Evolutionary conservation across 2,329 filamentous ascomycete species (phyloP).

Genomic region (Epichloe scottii): DNA sequence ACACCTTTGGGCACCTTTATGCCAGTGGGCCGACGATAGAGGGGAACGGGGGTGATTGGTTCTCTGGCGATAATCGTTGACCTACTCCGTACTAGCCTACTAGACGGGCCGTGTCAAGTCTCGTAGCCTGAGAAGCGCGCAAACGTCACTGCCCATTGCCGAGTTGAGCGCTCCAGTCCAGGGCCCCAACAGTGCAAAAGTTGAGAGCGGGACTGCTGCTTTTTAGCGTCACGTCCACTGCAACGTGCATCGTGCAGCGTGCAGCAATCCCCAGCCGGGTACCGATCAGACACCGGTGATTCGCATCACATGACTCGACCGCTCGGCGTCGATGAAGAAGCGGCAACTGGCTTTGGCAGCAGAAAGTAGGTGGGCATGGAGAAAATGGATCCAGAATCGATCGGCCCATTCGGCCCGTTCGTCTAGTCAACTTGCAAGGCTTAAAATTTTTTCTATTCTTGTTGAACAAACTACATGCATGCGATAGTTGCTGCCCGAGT

Average conservation of each 20-base stretch:
- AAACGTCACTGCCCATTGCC: background rate
- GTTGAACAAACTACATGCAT: background rate
- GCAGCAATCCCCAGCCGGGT: background rate
- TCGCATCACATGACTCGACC: constrained; percentile 4
- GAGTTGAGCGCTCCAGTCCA: no score
- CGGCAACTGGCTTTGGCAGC: background rate
- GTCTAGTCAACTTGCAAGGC: background rate
- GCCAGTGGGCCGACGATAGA: background rate
- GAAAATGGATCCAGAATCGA: background rate
- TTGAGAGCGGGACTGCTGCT: background rate
- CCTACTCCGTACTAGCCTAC: no score
- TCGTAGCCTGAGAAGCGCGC: no score
- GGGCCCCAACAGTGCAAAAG: no score
- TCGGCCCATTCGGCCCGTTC: background rate
- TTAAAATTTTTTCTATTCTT: background rate
- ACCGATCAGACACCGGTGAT: background rate
- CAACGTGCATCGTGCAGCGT: background rate
- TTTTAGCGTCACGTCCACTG: background rate
- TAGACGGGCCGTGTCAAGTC: no score
- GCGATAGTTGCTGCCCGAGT: background rate
- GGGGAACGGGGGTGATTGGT: background rate
- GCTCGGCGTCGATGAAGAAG: background rate
- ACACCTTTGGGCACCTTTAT: background rate
- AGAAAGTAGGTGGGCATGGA: background rate
- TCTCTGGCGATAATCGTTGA: background rate